phyloP scores from a whole-genome alignment of 2,329 filamentous ascomycete genomes.

The Emergomyces africanus region DNA sequence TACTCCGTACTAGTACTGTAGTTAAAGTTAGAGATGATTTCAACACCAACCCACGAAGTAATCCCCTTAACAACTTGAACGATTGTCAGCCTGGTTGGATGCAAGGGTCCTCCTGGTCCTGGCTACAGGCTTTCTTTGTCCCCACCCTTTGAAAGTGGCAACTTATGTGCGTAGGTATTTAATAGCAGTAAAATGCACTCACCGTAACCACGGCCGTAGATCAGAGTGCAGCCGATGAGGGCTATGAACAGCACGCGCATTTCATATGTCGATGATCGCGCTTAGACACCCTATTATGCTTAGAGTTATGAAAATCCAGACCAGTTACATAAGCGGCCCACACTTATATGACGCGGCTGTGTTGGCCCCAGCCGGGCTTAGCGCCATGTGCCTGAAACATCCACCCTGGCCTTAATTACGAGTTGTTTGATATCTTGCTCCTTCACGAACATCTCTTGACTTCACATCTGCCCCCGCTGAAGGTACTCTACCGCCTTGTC shows the following conservation, averaged over 20 bases:
- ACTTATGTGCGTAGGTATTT: too few relatives aligned
- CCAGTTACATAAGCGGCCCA: neutral
- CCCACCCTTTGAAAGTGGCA: too few relatives aligned
- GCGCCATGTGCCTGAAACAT: conserved; percentile 2
- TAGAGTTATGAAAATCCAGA: neutral
- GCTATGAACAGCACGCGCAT: neutral
- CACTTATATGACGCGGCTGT: neutral
- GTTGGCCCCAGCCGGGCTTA: neutral
- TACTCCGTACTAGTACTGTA: neutral
- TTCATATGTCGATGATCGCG: neutral
- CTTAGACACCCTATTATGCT: neutral
- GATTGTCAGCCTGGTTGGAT: neutral
- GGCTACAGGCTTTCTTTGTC: too few relatives aligned
- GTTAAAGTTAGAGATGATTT: too few relatives aligned
- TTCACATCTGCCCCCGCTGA: neutral
- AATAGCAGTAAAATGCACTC: too few relatives aligned
- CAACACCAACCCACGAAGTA: too few relatives aligned
- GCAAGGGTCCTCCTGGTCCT: too few relatives aligned
- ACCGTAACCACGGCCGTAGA: too few relatives aligned
- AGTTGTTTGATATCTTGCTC: neutral
- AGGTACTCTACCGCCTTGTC: neutral
- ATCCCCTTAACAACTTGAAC: too few relatives aligned
- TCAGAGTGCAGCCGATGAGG: too few relatives aligned
- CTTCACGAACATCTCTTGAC: neutral
- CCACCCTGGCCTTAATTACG: conserved; percentile 5